These are phyloP conservation scores for Cynanchum wilfordii DNA, from an alignment of 257 asterid species.

Conservation along the genomic window DNA sequence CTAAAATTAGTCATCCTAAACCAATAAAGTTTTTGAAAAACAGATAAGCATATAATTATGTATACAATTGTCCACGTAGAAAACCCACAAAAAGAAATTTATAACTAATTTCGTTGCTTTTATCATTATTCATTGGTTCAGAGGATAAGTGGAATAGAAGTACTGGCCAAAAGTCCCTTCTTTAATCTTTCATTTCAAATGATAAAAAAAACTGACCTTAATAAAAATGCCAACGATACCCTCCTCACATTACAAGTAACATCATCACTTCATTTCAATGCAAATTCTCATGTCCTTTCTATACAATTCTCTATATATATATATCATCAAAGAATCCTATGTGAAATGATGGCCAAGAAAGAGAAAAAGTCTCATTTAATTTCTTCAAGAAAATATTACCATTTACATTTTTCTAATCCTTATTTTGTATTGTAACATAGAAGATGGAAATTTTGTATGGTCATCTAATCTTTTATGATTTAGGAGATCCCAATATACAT, in stretches of 20 bases:
- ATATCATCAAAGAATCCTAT: neutral
- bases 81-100: too few species aligned
- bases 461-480: too few species aligned
- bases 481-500: too few species aligned
- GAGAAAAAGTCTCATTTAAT: too few species aligned
- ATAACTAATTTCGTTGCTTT: neutral
- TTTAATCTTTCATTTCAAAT: neutral
- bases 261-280: neutral
- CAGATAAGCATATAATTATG: neutral
- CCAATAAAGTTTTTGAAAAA: too few species aligned
- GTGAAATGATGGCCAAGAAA: neutral
- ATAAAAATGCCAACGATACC: too few species aligned
- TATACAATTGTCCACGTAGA: neutral
- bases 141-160: neutral
- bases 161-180: neutral
- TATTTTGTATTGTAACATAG: too few species aligned
- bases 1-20: neutral
- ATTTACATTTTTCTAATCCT: too few species aligned
- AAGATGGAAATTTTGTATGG: too few species aligned
- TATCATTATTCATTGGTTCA: neutral
- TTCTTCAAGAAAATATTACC: too few species aligned
- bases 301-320: too few species aligned
- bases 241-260: neutral
- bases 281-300: neutral
- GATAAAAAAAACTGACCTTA: neutral